These are phyloP conservation scores for Chrysosporium queenslandicum DNA, from an alignment of 2,329 filamentous ascomycete species.

Conservation along the genomic window DNA sequence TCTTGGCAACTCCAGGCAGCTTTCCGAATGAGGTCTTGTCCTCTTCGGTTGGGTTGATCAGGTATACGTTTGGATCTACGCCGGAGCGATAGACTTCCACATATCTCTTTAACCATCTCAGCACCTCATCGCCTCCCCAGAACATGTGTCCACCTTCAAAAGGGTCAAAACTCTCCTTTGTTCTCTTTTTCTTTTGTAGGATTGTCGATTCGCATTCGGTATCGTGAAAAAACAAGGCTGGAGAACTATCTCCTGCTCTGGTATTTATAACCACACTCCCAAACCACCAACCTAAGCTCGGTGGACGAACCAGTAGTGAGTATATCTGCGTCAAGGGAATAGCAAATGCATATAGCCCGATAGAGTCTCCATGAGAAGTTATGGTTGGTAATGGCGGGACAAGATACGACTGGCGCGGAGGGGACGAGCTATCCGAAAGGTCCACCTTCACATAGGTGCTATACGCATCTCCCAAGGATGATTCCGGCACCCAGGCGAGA, in stretches of 20 bases:
- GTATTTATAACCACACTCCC: constrained; percentile 92
- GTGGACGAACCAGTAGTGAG: constrained; percentile 78
- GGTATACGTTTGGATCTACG: constrained; percentile 80
- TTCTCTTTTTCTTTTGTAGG: constrained; percentile 76
- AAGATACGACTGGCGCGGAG: constrained; percentile 76
- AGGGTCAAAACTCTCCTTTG: constrained; percentile 77
- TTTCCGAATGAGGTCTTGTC: constrained; percentile 70
- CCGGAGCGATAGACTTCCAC: constrained; percentile 70
- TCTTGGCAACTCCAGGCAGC: constrained; percentile 34
- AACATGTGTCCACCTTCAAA: constrained; percentile 77
- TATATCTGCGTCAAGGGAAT: constrained; percentile 85
- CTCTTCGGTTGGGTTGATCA: constrained; percentile 77
- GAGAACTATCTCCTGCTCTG: constrained; percentile 80
- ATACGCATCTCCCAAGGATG: constrained; percentile 71
- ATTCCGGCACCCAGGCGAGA: constrained; percentile 87
- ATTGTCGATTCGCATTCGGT: constrained; percentile 94
- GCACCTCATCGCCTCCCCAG: constrained; percentile 93
- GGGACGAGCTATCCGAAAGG: constrained; percentile 68
- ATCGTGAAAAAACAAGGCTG: constrained; percentile 94
- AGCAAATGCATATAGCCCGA: constrained; percentile 80
- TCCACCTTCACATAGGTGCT: constrained; percentile 95
- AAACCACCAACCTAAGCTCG: constrained; percentile 97
- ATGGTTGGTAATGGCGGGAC: constrained; percentile 85
- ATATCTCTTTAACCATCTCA: constrained; percentile 82
- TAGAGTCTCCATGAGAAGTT: constrained; percentile 59